phyloP scores from a whole-genome alignment of 768 basidiomycete species.

The Russula emetica region DNA sequence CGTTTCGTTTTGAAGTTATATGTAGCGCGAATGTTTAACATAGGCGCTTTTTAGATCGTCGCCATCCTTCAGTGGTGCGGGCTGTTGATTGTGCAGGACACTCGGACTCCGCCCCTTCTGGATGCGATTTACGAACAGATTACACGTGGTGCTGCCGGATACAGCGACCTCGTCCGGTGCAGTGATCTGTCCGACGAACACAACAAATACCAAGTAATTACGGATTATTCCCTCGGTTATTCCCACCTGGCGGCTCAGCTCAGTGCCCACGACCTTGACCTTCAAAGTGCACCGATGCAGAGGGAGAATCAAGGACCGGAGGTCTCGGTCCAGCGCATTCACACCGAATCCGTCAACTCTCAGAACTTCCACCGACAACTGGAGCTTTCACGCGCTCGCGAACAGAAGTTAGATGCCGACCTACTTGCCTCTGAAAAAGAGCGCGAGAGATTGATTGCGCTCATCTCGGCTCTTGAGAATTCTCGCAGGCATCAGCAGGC shows the following conservation, averaged over 20 bases:
- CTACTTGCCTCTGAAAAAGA: constrained; percentile 2
- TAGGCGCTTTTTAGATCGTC: constrained; percentile 2
- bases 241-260: background rate
- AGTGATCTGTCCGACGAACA: background rate
- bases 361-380: background rate
- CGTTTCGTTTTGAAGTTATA: background rate
- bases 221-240: background rate
- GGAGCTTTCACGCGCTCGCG: constrained; percentile 2
- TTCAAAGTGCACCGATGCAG: background rate
- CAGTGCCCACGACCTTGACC: background rate
- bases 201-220: background rate
- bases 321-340: background rate
- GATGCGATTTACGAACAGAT: constrained; percentile 15
- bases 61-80: constrained; percentile 8
- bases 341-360: background rate
- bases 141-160: background rate
- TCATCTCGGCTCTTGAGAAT: constrained; percentile 3
- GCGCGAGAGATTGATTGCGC: background rate
- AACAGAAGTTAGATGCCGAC: constrained; percentile 4
- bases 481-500: background rate
- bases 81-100: background rate
- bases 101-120: constrained; percentile 3
- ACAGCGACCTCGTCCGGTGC: background rate
- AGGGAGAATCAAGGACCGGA: background rate
- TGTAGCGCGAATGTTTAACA: background rate